These are phyloP conservation scores for Apiotrichum brassicae DNA, from an alignment of 1,284 basidiomycete genomes.

Conservation along the genomic window DNA sequence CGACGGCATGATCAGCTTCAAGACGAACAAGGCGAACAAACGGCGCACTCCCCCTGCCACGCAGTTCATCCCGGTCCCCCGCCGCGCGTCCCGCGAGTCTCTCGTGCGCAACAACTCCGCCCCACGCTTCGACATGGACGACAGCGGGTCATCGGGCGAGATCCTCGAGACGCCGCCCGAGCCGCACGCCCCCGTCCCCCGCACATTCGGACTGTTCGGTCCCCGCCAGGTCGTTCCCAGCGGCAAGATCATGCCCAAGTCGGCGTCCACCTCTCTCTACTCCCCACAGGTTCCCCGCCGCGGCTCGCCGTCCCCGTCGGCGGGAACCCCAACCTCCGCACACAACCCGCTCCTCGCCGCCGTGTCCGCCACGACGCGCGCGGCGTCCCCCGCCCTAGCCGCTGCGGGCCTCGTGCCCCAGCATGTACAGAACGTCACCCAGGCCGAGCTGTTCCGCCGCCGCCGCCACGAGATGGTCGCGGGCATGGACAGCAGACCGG, in stretches of 20 bases:
- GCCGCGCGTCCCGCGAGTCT: conserved; percentile 35
- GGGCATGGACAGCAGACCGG: conserved; percentile 21
- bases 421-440: conserved; percentile 58
- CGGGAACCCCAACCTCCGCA: not conserved
- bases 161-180: conserved; percentile 28
- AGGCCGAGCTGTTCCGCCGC: conserved; percentile 70
- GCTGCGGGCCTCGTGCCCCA: conserved; percentile 43
- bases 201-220: conserved; percentile 38
- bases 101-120: conserved; percentile 32
- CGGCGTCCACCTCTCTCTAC: conserved; percentile 15
- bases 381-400: conserved; percentile 36
- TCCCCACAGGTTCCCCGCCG: not conserved
- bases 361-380: conserved; percentile 31
- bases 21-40: conserved; percentile 42
- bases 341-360: conserved; percentile 32
- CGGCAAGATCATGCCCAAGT: conserved; percentile 2
- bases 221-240: conserved; percentile 5
- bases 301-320: not conserved
- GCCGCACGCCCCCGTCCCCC: conserved; percentile 7
- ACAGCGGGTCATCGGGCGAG: conserved; percentile 35
- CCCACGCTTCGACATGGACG: conserved; percentile 36
- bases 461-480: conserved; percentile 54
- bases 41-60: conserved; percentile 47
- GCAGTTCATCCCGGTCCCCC: conserved; percentile 34
- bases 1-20: conserved; percentile 49